Base-by-base conservation (phyloP, 2,329 filamentous ascomycete species). In the Penicillium sclerotiorum region DNA sequence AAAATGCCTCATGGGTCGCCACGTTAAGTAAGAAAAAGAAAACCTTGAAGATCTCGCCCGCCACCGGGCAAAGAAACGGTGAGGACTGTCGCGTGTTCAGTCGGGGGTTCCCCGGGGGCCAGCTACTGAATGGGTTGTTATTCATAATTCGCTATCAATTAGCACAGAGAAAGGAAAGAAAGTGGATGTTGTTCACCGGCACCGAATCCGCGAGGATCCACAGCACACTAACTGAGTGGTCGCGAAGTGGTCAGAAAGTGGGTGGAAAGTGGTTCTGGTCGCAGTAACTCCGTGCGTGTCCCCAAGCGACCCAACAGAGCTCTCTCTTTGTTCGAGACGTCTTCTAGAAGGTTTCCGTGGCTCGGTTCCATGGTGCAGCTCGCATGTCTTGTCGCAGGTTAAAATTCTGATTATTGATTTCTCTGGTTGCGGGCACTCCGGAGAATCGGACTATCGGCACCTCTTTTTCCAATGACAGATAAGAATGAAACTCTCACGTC, bases 301-400 rank as follows among this genome's bases (percentile, higher is more conserved):
- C 28, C 28, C 20, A 44, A 32, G n/a, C n/a, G n/a, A n/a, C n/a
- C n/a, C n/a, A n/a, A n/a, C 22, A 23, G 18, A 30, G 2, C 15
- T 28, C 15, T 32, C 25, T 13, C 20, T 45, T n/a, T 57, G 55
- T 69, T 69, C 66, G 64, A 54, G 64, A 64, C 46, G 60, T 64
- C 56, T 69, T 69, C 66, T 68, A 68, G 66, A 69, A 69, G 58
- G 39, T 49, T 60, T 59, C 50, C 42, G 51, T 50, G 20, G 28
- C 13, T 45, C 28, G 22, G 47, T 57, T 50, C 60, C 55, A 55
- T 56, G 57, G 56, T 51, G 49, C 35, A 55, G 56, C 25, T 9
- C 25, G 13, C 3, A 7, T 28, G 13, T 13, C 13, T 13, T 7
- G 13, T 8, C 13, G 9, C 25, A 27, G 25, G n/a, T n/a, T n/a